Evolutionary conservation across 371 early-diverging fungal genomes (phyloP).

Genomic region (Phascolomyces articulosus): DNA sequence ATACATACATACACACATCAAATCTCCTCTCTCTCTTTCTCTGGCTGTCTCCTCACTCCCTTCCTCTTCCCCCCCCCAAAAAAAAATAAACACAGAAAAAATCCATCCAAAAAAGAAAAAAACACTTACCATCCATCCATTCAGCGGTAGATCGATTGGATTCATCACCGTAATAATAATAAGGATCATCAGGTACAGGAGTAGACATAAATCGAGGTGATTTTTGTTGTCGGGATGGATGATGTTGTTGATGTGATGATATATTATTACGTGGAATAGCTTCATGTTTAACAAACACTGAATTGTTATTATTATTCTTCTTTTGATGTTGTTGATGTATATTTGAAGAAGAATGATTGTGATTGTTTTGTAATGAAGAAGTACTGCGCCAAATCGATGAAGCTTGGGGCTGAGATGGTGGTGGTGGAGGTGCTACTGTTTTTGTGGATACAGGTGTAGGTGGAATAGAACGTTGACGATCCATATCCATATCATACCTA

Average conservation of each 20-base stretch:
- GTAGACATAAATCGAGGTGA: slow-evolving; percentile 3
- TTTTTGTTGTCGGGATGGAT: neutral
- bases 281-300: neutral
- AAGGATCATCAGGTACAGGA: slow-evolving; percentile 11
- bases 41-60: neutral
- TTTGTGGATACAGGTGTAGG: neutral
- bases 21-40: slow-evolving; percentile 2
- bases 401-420: neutral
- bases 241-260: neutral
- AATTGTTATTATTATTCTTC: neutral
- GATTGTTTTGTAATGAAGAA: neutral
- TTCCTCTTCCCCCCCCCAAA: too few species aligned
- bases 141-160: neutral
- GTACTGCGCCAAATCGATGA: neutral
- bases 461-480: too few species aligned
- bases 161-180: slow-evolving; percentile 8
- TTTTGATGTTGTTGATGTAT: slow-evolving; percentile 2
- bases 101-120: too few species aligned
- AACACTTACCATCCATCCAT: neutral
- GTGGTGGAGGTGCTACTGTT: neutral
- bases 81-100: too few species aligned
- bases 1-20: too few species aligned
- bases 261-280: neutral
- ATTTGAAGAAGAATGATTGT: too few species aligned
- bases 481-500: neutral